Base-by-base conservation (phyloP, 164 flowering plant genomes). In the Magnolia changhungtana region DNA sequence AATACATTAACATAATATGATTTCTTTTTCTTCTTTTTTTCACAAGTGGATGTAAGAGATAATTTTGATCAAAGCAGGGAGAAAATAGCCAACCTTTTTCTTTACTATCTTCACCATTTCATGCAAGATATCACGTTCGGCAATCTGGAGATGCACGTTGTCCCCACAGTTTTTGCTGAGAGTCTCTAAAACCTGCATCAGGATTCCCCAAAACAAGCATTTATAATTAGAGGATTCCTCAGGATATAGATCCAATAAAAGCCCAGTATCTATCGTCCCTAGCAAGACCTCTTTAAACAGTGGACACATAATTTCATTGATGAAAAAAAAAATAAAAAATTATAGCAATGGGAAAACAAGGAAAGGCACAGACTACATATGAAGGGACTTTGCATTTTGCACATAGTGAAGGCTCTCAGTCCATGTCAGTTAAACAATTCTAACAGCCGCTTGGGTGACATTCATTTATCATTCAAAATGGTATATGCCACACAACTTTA, bases 151-250 rank as follows among this genome's bases (percentile, higher is more conserved):
- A 79, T 89, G 90, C 18, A 95, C 84, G 72, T 75, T 83, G 51
- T 95, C 98, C 51, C 96, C 99, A 85, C 99, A 95, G 74, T 95
- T 95, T 86, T 95, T 95, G 86, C 92, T 94, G 50, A 95, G 86
- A 49, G 98, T 89, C 86, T 95, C 99, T 83, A 95, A 76, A 63
- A 88, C 98, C 99, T 95, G 81, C 58, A 85, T 69, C 70, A 77
- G 63, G 50, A 76, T 71, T 52, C 67, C 24, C 21, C 66, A 63
- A 45, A 68, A 68, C 50, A 31, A 68, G 18, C 11, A 29, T 68
- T 24, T 31, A 31, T 31, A 31, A 65, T 37, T 37, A 61, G 65
- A 61, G 20, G 24, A 65, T 21, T 5, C 13, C 29, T 20, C 68
- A 24, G 29, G 68, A 21, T 55, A 16, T 37, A 37, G 45, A 37